These are phyloP conservation scores for Friedmanniomyces simplex DNA, from an alignment of 495 filamentous ascomycete genomes.

Conservation along the genomic window DNA sequence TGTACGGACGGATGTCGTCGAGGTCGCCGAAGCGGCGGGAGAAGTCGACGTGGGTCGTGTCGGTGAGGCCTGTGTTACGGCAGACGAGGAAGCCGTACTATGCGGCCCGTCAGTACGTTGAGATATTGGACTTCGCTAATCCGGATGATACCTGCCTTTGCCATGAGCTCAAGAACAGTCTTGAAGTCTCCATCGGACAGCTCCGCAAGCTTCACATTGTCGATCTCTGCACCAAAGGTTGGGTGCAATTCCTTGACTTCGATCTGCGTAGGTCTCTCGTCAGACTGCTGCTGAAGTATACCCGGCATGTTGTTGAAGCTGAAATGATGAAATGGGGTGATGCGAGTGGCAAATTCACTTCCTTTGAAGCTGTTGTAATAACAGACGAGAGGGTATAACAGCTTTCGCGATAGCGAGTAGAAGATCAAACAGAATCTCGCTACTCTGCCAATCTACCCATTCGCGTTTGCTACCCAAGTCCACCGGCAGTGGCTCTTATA, in stretches of 20 bases:
- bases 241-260: conserved; percentile 39
- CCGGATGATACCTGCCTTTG: conserved; percentile 34
- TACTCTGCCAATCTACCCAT: no score
- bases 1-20: conserved; percentile 47
- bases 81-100: conserved; percentile 50
- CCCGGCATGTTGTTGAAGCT: conserved; percentile 16
- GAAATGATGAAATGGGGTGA: no score
- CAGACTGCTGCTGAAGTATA: conserved; percentile 9
- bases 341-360: no score
- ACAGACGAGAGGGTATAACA: no score
- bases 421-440: no score
- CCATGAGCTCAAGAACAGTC: conserved; percentile 40
- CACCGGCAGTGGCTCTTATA: no score
- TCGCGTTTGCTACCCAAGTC: no score
- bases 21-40: conserved; percentile 45
- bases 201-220: conserved; percentile 41
- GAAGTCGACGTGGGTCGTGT: conserved; percentile 45
- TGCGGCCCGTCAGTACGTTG: no score
- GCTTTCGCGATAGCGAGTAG: no score
- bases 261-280: conserved; percentile 21
- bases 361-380: no score
- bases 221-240: conserved; percentile 46
- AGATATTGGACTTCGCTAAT: background rate
- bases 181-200: conserved; percentile 37
- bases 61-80: conserved; percentile 42